These are phyloP conservation scores for Penicillium janthinellum DNA, from an alignment of 2,329 filamentous ascomycete genomes.

Conservation along the genomic window DNA sequence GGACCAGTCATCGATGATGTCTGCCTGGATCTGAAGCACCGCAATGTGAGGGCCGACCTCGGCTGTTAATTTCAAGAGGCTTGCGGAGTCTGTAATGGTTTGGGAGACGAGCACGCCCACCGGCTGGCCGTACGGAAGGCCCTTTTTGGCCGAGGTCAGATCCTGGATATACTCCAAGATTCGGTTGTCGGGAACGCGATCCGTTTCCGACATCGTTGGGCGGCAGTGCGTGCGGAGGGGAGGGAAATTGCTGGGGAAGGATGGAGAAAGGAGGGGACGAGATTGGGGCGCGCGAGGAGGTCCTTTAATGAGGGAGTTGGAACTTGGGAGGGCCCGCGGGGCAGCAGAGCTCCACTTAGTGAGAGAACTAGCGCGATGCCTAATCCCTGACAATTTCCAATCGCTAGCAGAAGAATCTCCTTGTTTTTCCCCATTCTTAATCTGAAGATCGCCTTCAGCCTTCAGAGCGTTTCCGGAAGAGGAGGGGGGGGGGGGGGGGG, in stretches of 20 bases:
- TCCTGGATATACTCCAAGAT: constrained; percentile 41
- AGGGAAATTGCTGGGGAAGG: background rate
- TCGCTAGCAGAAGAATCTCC: constrained; percentile 3
- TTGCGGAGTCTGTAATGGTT: constrained; percentile 58
- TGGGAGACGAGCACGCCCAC: constrained; percentile 55
- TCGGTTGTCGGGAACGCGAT: constrained; percentile 33
- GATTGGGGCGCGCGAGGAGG: constrained; percentile 6
- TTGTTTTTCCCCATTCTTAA: constrained; percentile 2
- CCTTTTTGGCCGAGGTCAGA: constrained; percentile 36
- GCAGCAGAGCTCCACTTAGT: constrained; percentile 17
- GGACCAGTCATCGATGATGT: constrained; percentile 63
- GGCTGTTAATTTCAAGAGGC: constrained; percentile 58
- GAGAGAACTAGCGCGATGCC: constrained; percentile 16
- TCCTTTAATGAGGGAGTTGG: constrained; percentile 8
- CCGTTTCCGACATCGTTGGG: constrained; percentile 24
- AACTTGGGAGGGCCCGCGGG: constrained; percentile 17
- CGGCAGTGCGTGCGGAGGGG: background rate
- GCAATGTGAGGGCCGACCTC: constrained; percentile 63
- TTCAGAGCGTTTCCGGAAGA: constrained; percentile 6
- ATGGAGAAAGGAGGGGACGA: constrained; percentile 5
- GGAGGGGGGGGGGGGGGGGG: background rate
- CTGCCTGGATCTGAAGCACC: constrained; percentile 62
- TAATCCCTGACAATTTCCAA: constrained; percentile 19
- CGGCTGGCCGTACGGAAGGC: constrained; percentile 42
- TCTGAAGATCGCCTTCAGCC: constrained; percentile 3